A percentile compares a stretch with the other conserved stretches of the same genome.
These are phyloP conservation scores for Hortaea sp. DNA, from an alignment of 2,329 filamentous ascomycete species.

Conservation along the genomic window DNA sequence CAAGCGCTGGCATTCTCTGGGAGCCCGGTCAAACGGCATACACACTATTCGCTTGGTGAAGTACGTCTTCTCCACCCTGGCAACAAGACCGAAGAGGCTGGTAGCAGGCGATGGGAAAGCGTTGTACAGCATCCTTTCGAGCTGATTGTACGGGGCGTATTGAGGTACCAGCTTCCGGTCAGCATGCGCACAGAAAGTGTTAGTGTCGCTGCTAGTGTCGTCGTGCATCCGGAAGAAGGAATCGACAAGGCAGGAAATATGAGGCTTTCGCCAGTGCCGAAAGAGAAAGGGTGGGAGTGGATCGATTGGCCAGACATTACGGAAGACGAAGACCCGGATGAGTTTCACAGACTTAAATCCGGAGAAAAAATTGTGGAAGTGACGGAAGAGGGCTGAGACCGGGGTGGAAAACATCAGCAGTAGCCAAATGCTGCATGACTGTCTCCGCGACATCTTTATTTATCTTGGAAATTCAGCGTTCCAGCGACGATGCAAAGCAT, in stretches of 20 bases:
- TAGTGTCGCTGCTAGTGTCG: conserved; percentile 33
- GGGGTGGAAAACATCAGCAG: too few species aligned
- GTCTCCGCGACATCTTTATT: too few species aligned
- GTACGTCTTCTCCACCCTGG: conserved; percentile 74
- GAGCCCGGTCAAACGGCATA: conserved; percentile 68
- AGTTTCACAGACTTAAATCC: too few species aligned
- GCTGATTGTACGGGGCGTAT: conserved; percentile 78
- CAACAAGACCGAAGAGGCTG: conserved; percentile 74
- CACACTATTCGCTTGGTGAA: conserved; percentile 67
- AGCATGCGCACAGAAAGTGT: conserved; percentile 45
- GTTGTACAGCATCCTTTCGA: conserved; percentile 90
- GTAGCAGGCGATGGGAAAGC: conserved; percentile 77
- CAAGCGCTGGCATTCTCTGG: conserved; percentile 82
- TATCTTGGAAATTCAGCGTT: too few species aligned
- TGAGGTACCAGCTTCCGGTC: conserved; percentile 67
- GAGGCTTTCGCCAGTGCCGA: conserved; percentile 2
- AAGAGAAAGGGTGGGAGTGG: background rate
- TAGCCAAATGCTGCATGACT: too few species aligned
- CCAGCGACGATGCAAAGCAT: too few species aligned
- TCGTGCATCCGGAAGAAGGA: conserved; percentile 31
- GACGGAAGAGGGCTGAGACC: too few species aligned
- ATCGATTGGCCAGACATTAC: background rate
- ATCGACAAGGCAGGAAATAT: conserved; percentile 21
- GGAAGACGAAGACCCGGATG: too few species aligned
- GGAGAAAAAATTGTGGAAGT: too few species aligned